A percentile compares a stretch with the other conserved stretches of the same genome.
Evolutionary conservation across 2,329 filamentous ascomycete species (phyloP).

Genomic region (Juglanconis juglandina): DNA sequence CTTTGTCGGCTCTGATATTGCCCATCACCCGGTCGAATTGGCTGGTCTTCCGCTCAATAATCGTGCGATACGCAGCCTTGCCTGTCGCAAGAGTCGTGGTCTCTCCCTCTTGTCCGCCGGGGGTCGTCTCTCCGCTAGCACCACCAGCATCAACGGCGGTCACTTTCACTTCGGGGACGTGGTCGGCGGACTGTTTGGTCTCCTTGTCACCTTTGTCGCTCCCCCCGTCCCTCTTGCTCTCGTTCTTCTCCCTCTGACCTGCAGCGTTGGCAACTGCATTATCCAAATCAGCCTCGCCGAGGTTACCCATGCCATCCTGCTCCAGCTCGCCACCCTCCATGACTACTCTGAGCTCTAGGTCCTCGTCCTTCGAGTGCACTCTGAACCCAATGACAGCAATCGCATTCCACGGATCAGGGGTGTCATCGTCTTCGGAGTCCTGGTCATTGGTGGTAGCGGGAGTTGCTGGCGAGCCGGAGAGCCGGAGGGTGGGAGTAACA

Average conservation of each 20-base stretch:
- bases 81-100: conserved; percentile 15
- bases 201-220: background rate
- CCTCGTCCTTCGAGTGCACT: conserved; percentile 56
- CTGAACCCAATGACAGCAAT: conserved; percentile 59
- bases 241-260: conserved; percentile 36
- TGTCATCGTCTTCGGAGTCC: conserved; percentile 53
- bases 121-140: background rate
- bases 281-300: conserved; percentile 53
- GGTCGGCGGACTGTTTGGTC: background rate
- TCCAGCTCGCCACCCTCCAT: conserved; percentile 53
- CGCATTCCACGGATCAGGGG: conserved; percentile 59
- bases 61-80: conserved; percentile 22
- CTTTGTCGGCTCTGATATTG: background rate
- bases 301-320: conserved; percentile 55
- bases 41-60: conserved; percentile 19
- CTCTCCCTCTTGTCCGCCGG: background rate
- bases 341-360: conserved; percentile 51
- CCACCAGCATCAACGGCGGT: background rate
- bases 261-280: conserved; percentile 55
- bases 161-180: background rate
- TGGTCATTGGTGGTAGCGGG: conserved; percentile 35
- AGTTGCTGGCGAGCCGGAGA: conserved; percentile 33
- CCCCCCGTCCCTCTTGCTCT: background rate
- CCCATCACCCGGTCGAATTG: conserved; percentile 15
- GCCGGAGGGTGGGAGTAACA: conserved; percentile 48